These are phyloP conservation scores for Hymenoscyphus occultus DNA, from an alignment of 2,329 filamentous ascomycete species.

Conservation along the genomic window DNA sequence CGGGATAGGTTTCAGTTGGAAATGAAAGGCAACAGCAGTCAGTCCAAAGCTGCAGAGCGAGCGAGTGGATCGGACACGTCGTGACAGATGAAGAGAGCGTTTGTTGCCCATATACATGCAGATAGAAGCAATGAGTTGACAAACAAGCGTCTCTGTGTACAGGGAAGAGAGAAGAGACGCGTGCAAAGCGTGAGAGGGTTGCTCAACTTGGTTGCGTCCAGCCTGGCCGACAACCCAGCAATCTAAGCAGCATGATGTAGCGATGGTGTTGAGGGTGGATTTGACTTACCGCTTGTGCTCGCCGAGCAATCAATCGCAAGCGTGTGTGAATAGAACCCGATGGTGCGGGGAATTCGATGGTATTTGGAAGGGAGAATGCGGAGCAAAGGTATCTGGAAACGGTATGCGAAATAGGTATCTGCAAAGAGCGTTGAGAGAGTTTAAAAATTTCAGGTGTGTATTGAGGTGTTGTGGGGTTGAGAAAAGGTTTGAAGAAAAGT, in stretches of 20 bases:
- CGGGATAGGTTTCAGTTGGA: neutral
- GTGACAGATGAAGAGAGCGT: neutral
- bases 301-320: neutral
- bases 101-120: neutral
- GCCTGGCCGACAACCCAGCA: neutral
- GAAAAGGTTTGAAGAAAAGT: neutral
- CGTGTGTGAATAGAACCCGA: too few relatives aligned
- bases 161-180: neutral
- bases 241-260: neutral
- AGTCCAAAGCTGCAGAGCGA: neutral
- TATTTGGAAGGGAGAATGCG: too few relatives aligned
- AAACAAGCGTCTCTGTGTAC: neutral
- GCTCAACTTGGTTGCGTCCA: neutral
- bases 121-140: neutral
- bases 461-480: neutral
- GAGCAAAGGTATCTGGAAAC: too few relatives aligned
- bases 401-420: too few relatives aligned
- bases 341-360: too few relatives aligned
- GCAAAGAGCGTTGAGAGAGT: neutral
- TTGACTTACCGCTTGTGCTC: neutral
- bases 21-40: neutral
- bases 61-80: neutral
- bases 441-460: neutral
- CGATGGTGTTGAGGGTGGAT: neutral
- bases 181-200: neutral